Percentiles rank a stretch among this genome's conserved stretches.
Conservation (phyloP, 148 eudicot genomes). For the Spergularia bocconei region DNA sequence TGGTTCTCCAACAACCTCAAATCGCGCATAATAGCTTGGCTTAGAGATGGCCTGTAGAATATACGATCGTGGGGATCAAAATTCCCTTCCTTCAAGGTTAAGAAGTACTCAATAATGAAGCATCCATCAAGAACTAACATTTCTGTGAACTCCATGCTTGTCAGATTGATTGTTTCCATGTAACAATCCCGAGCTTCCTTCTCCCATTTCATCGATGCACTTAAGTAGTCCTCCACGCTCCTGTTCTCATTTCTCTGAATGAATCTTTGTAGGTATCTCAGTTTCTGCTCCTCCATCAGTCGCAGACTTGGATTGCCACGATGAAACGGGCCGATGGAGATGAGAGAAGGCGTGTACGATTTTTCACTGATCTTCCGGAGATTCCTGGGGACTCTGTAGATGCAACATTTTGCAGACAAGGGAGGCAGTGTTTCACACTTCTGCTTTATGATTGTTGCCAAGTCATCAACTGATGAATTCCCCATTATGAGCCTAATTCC, state of each 20-base stretch:
- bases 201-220: slow-evolving; percentile 33
- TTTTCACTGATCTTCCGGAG: slow-evolving; percentile 35
- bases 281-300: slow-evolving; percentile 28
- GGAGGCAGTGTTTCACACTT: slow-evolving; percentile 33
- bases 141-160: slow-evolving; percentile 34
- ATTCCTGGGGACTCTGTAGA: slow-evolving; percentile 34
- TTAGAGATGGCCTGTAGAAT: slow-evolving; percentile 31
- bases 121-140: slow-evolving; percentile 35
- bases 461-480: slow-evolving; percentile 27
- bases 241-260: slow-evolving; percentile 21
- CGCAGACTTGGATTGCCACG: slow-evolving; percentile 9
- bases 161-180: slow-evolving; percentile 23
- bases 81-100: slow-evolving; percentile 18
- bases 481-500: slow-evolving; percentile 22
- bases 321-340: slow-evolving; percentile 42
- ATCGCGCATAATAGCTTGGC: slow-evolving; percentile 32
- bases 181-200: slow-evolving; percentile 42
- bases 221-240: slow-evolving; percentile 29
- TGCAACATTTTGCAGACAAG: slow-evolving; percentile 34
- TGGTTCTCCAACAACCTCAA: slow-evolving; percentile 32
- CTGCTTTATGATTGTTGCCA: slow-evolving; percentile 24
- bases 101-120: slow-evolving; percentile 35
- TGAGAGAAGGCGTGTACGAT: slow-evolving; percentile 30
- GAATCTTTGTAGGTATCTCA: slow-evolving; percentile 26
- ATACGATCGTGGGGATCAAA: slow-evolving; percentile 28